Evolutionary conservation across 75 land plant genomes (phyloP), one percentile per base, ranked within the genome.

Genomic region (Cunninghamia lanceolata): DNA sequence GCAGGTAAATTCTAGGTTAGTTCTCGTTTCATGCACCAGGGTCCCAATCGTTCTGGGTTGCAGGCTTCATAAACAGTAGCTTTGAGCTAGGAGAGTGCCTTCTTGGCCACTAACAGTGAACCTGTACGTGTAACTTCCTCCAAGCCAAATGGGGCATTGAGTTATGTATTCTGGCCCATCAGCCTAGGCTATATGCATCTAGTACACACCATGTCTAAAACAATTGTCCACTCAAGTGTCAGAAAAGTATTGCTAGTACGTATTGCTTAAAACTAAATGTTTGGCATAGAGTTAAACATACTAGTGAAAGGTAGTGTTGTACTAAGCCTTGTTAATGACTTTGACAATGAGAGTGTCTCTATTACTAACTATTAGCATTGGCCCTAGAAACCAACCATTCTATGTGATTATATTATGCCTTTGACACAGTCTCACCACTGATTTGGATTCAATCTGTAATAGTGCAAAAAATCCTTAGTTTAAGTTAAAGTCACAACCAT

Each of bases 351-450:
- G 56, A 5, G 79, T 43, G 81, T 90, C 91, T 28, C 91, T 89
- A 47, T 88, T 68, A 14, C 47, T 63, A 14, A 86, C 89, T 19
- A 42, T 53, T 35, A 90, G 47, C 6, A 85, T 84, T 36, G 91
- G 91, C 0, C 91, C 91, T 28, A 90, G 91, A 39, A 42, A 85
- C 42, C 75, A 56, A 45, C 89, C 91, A 40, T 90, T 90, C 77
- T 88, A 89, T 28, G 85, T 84, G 52, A 88, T 85, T 4, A 88
- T 80, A 42, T 3, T 50, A 53, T 42, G 75, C 6, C 63, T 82
- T 0, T 32, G 47, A 78, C 89, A 88, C 86, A 88, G 86, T 83
- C 86, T 88, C 84, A 74, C 85, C 86, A 88, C 89, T 32, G 82
- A 71, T 76, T 52, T 85, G 5, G 70, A 79, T 63, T 88, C 86